Conservation (phyloP, 2,329 filamentous ascomycete genomes). For the Cladophialophora psammophila region DNA sequence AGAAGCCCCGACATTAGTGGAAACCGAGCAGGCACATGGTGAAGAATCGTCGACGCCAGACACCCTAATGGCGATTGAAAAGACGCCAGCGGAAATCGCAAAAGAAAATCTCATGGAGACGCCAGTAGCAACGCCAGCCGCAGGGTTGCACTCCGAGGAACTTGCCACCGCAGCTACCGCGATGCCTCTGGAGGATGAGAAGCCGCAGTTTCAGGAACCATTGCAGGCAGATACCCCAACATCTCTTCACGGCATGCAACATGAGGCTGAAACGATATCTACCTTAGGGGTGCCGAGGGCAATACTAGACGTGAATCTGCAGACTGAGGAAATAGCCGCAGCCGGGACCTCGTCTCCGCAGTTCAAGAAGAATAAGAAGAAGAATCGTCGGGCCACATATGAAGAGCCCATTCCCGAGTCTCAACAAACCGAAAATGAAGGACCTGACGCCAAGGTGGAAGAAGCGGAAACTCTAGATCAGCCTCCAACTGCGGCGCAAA, state of each 20-base stretch:
- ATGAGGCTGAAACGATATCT: not conserved
- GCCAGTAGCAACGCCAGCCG: not conserved
- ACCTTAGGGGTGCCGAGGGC: not conserved
- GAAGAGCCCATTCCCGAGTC: not conserved
- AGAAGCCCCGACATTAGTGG: not conserved
- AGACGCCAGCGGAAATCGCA: not conserved
- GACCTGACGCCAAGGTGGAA: not conserved
- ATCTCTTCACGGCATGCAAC: not conserved
- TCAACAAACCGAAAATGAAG: not conserved
- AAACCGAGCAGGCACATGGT: not conserved
- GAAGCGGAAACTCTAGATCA: not conserved
- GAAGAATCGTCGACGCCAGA: not conserved
- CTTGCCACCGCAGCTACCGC: not conserved
- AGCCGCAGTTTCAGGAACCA: not conserved
- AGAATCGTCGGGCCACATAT: constrained; percentile 27
- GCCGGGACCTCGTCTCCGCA: not conserved
- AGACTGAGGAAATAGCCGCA: not conserved
- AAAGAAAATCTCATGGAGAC: not conserved
- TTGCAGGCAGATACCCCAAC: not conserved
- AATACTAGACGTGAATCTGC: not conserved
- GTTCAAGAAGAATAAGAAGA: constrained; percentile 37
- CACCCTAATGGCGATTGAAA: not conserved
- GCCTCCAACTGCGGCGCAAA: not conserved
- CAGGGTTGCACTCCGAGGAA: not conserved
- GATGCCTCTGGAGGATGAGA: not conserved